Evolutionary conservation across 768 basidiomycete species (phyloP), one percentile per base, ranked within the genome.

Genomic region (Tricholoma furcatifolium): DNA sequence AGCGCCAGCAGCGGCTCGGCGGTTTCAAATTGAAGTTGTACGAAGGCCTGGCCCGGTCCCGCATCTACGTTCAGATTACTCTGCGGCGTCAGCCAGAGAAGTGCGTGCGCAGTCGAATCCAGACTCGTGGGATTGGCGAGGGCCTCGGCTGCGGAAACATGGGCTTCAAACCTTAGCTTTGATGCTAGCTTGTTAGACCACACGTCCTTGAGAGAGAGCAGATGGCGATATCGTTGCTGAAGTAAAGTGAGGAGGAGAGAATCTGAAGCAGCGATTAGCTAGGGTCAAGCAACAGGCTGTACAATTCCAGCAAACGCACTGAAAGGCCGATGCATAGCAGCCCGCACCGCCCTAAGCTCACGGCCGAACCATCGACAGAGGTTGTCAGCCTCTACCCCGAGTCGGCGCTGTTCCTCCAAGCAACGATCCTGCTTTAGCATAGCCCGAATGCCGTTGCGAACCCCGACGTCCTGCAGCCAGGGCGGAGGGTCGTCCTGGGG

Each of bases 311-410:
- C 2, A 44, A 39, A 69, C 69, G 58, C 3, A 30, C 11, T 21
- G 62, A 59, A 6, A 47, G 27, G 10, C 40, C 27, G n/a, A n/a
- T n/a, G n/a, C 1, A 69, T 31, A 1, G 65, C 63, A 15, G 62
- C 21, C 35, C 64, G 66, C 1, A 72, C 47, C 0, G 65, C 61
- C 0, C 50, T 32, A 0, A 74, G 43, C 47, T 74, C 70, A 3
- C 50, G 41, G 0, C 65, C 58, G 50, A 67, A 74, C 72, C 73
- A 76, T 0, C 52, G 40, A 23, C 66, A 70, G 0, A 76, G 55
- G 21, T 75, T 73, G 39, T 72, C 64, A 0, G 67, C 64, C 48
- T n/a, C n/a, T n/a, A n/a, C n/a, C n/a, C n/a, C n/a, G n/a, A n/a
- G n/a, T n/a, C n/a, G n/a, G n/a, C n/a, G n/a, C n/a, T n/a, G n/a